phyloP scores from a whole-genome alignment of 106 monocot genomes.

The Acorus calamus region DNA sequence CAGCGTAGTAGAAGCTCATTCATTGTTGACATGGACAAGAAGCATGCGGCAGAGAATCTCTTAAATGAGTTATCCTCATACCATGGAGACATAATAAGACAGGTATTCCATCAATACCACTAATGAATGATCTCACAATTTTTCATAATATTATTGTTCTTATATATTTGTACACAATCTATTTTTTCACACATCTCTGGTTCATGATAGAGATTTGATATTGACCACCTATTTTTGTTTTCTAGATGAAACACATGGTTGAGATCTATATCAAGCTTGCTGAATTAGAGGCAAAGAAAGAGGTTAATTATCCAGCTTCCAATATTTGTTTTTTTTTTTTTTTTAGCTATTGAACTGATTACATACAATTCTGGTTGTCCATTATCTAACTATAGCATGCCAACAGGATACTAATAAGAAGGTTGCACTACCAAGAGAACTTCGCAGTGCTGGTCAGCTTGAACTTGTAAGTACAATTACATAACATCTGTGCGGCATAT shows the following conservation, averaged over 20 bases:
- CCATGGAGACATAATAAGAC: conserved; percentile 72
- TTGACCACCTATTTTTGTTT: conserved; percentile 1
- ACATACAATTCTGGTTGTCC: background rate
- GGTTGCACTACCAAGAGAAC: conserved; percentile 81
- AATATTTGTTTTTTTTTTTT: background rate
- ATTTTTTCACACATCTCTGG: no score
- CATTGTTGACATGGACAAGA: conserved; percentile 94
- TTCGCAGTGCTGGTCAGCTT: conserved; percentile 73
- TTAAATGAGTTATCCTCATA: conserved; percentile 60
- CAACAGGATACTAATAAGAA: conserved; percentile 82
- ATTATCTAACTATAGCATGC: background rate
- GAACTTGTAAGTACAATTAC: conserved; percentile 68
- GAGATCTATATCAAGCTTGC: conserved; percentile 96
- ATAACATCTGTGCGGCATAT: no score
- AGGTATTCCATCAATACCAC: conserved; percentile 33
- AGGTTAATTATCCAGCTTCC: conserved; percentile 32
- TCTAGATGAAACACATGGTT: conserved; percentile 96
- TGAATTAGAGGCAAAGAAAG: conserved; percentile 92
- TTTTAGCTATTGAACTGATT: background rate
- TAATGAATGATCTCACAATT: background rate
- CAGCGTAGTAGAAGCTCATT: conserved; percentile 86
- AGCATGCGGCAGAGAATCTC: conserved; percentile 83
- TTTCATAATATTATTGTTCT: background rate
- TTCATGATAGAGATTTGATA: no score
- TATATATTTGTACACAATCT: background rate